Base-by-base conservation (phyloP, 1,284 basidiomycete genomes). In the Rhodotorula sp. region DNA sequence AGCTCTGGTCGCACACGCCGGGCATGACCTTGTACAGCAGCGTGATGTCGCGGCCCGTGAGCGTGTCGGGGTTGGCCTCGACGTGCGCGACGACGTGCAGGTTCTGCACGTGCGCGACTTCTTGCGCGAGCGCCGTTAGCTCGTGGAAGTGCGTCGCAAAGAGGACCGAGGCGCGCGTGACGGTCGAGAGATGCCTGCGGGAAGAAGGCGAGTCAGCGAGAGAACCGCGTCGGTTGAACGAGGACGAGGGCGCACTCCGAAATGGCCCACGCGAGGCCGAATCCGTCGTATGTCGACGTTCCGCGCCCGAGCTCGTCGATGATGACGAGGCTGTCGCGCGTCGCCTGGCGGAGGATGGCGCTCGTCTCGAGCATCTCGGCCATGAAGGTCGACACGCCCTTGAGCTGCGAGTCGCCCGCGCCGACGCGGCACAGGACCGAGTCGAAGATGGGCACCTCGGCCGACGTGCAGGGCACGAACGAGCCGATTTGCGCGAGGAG, bases 321-420 rank as follows among this genome's bases (percentile, higher is more conserved):
- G 80, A 99, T 97, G 76, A 99, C 91, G 55, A 99, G 84, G 1
- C 94, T 97, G 82, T 99, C 89, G 75, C 89, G 88, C 0, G 93
- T 92, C 3, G 97, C 95, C 50, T 92, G 92, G 79, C 91, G 88
- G 59, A 99, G 86, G 78, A 99, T 99, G 0, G 93, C 94, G 0
- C 97, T 95, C 0, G 95, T 99, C 82, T 96, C 93, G 17, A 96
- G 85, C 97, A 99, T 99, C 83, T 99, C 97, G 5, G 95, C 94
- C 96, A 99, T 99, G 81, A 99, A 99, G 0, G 97, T 99, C 45
- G 93, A 97, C 7, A 99, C 92, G 23, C 96, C 97, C 82, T 98
- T 98, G 56, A 98, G 84, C 81, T 98, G 95, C 81, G 91, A 95
- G 80, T 99, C 97, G 1, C 97, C 97, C 0, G 97, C 97, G 12